Evolutionary conservation across 2,329 filamentous ascomycete species (phyloP), one percentile per base, ranked within the genome.

Genomic region (Exserohilum turcica): DNA sequence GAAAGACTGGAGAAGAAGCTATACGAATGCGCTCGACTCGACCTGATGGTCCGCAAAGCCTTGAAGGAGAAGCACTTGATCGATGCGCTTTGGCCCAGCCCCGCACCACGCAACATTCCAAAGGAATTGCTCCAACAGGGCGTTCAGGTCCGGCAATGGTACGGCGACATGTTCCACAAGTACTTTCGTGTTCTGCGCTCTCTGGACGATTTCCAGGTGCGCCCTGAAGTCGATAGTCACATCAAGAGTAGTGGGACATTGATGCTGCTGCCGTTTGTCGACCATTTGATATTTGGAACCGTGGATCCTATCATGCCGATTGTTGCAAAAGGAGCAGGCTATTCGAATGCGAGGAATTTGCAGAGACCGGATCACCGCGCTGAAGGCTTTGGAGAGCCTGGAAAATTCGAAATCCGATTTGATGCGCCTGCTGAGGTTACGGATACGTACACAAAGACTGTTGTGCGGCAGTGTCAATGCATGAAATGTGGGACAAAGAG

Each of bases 41-140:
- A 74, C 47, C 52, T 74, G 16, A 72, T 74, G 66, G 67, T 74
- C 2, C 57, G 71, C 12, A 74, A 74, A 44, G 66, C 66, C n/a
- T 47, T 74, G 45, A 74, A 73, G 33, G 72, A 74, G 59, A 74
- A 74, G 42, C 69, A 72, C 54, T 42, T 74, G 5, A 70, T 74
- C 15, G 70, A 74, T 52, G 60, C 61, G 5, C 40, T 74, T 3
- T 74, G 72, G 72, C 72, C 72, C 1, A 66, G 63, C 28, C 69
- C 69, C 0, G 68, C 68, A 10, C 68, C 67, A 1, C 57, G 61
- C 3, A 66, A 62, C 21, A 49, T 70, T 2, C 45, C 63, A 4
- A 59, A 65, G 7, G 71, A 72, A 28, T 16, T 72, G 29, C 45
- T 73, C 6, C 56, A 66, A 9, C 71, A 74, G 27, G 72, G 71